These are phyloP conservation scores for Tetrahymena malaccensis DNA, from an alignment of 73 alveolate species.

Conservation along the genomic window DNA sequence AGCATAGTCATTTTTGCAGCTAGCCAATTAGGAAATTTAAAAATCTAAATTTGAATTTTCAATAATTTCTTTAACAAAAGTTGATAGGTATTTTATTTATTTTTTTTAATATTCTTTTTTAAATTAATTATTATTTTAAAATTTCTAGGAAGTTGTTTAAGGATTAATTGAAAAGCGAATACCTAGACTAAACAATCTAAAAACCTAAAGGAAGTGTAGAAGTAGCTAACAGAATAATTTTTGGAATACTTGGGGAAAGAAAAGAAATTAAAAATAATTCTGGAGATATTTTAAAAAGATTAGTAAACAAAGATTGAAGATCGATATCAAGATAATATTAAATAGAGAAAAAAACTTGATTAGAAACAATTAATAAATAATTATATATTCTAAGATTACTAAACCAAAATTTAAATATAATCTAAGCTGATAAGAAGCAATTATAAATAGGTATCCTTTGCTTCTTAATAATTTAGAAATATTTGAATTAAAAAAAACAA, in stretches of 20 bases:
- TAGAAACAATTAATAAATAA: too few species aligned
- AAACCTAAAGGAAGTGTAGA: neutral
- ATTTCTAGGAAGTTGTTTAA: neutral
- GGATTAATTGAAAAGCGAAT: neutral
- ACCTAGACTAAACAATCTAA: neutral
- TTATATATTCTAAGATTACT: too few species aligned
- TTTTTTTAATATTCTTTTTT: neutral
- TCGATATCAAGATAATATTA: too few species aligned
- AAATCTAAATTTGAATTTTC: neutral
- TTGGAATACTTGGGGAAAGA: neutral
- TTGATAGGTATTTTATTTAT: neutral
- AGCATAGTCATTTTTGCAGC: neutral
- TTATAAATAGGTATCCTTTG: too few species aligned
- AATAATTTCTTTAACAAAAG: neutral
- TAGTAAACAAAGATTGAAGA: neutral
- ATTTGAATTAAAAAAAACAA: too few species aligned
- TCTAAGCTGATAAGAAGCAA: too few species aligned
- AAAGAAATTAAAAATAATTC: neutral
- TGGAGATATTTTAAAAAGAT: neutral
- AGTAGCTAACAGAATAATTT: neutral
- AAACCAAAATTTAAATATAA: too few species aligned
- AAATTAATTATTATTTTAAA: neutral
- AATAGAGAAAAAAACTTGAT: too few species aligned
- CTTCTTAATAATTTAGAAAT: too few species aligned
- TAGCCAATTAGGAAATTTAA: neutral